Base-by-base conservation (phyloP, 768 basidiomycete species). In the Leucocoprinus birnbaumii region DNA sequence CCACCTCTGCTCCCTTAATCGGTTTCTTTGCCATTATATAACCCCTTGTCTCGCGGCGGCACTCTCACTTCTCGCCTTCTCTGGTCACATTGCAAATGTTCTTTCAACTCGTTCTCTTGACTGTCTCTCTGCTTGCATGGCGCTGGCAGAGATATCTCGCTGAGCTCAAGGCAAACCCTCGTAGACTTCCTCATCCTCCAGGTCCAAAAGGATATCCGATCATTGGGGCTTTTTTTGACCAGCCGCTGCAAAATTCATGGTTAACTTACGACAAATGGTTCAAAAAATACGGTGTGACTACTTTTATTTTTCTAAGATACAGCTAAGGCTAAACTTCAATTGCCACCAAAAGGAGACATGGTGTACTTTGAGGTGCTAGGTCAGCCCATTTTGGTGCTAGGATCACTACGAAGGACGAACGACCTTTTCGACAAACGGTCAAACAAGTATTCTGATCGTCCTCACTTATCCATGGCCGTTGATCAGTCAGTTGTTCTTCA, bases 361-460 rank as follows among this genome's bases (percentile, higher is more conserved):
- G 49, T 60, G 13, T 62, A 60, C 45, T 38, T 59, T 19, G 40
- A 56, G 25, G 54, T 47, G 5, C 31, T 31, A 11, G 31, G 31
- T 31, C 31, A 55, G 13, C 56, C 46, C 2, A 48, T 59, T 25
- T 44, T 63, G 3, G 31, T 63, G 11, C 27, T 63, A 3, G 57
- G 55, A n/a, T 55, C 55, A 13, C 18, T 55, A 2, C 21, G 26
- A 10, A 47, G 48, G 19, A 54, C 43, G 3, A 38, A 21, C 3
- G 62, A 61, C 27, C 40, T 63, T 14, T 46, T 63, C 21, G 62
- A 63, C 11, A 57, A 57, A 45, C 54, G 60, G n/a, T 48, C 58
- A 3, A 53, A 34, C 10, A 59, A 42, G 2, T 63, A 63, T 34
- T 63, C 62, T 1, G 56, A 59, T 53, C 48, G 60, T 3, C 56